A percentile compares a stretch with the other conserved stretches of the same genome.
Conservation (phyloP, 176 grass and related monocot genomes). For the Avena insularis region DNA sequence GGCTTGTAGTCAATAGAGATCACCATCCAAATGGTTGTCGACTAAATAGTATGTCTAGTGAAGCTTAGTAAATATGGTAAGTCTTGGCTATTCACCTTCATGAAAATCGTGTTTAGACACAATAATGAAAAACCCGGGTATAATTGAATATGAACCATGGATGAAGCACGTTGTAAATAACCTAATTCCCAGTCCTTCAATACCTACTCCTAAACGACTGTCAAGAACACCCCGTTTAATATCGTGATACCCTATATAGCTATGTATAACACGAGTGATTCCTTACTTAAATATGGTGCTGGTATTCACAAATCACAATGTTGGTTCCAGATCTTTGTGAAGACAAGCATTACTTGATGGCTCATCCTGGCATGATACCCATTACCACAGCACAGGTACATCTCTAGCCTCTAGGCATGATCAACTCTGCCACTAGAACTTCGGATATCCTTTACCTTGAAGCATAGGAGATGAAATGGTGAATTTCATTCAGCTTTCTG, state of each 20-base stretch:
- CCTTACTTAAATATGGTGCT: background rate
- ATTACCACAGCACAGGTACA: conserved; percentile 89
- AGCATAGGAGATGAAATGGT: conserved; percentile 1
- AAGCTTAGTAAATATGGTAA: conserved; percentile 16
- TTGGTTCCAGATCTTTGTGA: conserved; percentile 88
- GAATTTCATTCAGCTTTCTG: conserved; percentile 9
- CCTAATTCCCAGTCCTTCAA: background rate
- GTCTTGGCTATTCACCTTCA: conserved; percentile 13
- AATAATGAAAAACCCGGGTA: background rate
- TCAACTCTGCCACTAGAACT: background rate
- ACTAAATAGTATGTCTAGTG: conserved; percentile 11
- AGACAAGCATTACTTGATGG: conserved; percentile 94
- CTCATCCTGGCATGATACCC: conserved; percentile 92
- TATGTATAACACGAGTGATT: background rate
- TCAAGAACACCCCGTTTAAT: background rate
- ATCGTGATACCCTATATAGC: background rate
- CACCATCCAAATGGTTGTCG: background rate
- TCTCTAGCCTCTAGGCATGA: background rate
- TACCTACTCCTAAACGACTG: background rate
- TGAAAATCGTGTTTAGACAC: conserved; percentile 23
- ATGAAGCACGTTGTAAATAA: too few species aligned
- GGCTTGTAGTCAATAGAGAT: background rate
- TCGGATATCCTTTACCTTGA: conserved; percentile 4
- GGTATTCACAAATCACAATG: conserved; percentile 34
- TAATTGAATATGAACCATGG: background rate